Evolutionary conservation across 768 basidiomycete genomes (phyloP), one percentile per base, ranked within the genome.

Genomic region (Lactarius evosmus): DNA sequence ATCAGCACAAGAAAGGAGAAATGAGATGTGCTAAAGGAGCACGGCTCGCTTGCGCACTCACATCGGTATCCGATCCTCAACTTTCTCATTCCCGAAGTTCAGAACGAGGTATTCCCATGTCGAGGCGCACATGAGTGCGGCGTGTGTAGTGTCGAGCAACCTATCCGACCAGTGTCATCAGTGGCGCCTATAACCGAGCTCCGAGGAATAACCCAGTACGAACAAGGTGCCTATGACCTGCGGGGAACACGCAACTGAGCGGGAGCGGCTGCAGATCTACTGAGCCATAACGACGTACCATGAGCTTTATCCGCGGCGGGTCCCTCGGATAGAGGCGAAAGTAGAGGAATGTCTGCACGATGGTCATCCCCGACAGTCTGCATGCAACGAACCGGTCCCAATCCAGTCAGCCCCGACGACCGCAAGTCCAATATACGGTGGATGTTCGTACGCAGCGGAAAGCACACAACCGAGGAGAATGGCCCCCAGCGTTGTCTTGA

Each of bases 21-120:
- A 16, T 7, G 14, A 7, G 27, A 54, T 22, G 27, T 19, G 16
- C 7, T 22, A 29, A 22, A 40, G n/a, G n/a, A n/a, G n/a, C n/a
- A n/a, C n/a, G n/a, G n/a, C n/a, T n/a, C n/a, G n/a, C n/a, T n/a
- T n/a, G n/a, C n/a, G n/a, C n/a, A n/a, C n/a, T n/a, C n/a, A 62
- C 61, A 57, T 27, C 2, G 60, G 65, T 12, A 66, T 58, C 16
- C 19, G 30, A 44, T 61, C 56, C 4, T 36, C 30, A 22, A 56
- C 27, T 7, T 22, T 50, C 9, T 40, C 36, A 29, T 62, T 49
- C 7, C 65, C 61, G 11, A 61, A 66, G 51, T 57, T 30, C n/a
- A 62, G 22, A 16, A 66, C 38, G 11, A 66, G 36, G 46, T 57
- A 66, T 3, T 66, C 40, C 65, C 65, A 66, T 19, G 54, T 62